Percentiles rank a stretch among this genome's conserved stretches.
Conservation (phyloP, 2,329 filamentous ascomycete species). For the Diplodia seriata region DNA sequence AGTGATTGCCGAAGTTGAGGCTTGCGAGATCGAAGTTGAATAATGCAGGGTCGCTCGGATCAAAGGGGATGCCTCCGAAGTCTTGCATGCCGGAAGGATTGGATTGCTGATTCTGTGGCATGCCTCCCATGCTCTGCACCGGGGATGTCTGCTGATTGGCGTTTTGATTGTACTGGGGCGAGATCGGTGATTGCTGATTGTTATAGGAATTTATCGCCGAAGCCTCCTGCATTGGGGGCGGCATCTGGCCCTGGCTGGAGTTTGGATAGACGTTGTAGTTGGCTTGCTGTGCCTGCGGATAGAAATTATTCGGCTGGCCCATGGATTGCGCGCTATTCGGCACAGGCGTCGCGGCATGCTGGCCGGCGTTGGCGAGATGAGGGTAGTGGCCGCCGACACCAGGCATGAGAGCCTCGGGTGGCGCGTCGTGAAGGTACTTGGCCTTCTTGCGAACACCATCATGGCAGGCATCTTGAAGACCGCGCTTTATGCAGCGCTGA, state of each 20-base stretch:
- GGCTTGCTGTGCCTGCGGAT: slow-evolving; percentile 47
- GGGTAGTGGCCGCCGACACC: slow-evolving; percentile 77
- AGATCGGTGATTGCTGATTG: slow-evolving; percentile 74
- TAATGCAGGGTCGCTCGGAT: slow-evolving; percentile 87
- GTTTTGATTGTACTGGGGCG: slow-evolving; percentile 70
- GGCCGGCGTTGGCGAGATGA: slow-evolving; percentile 44
- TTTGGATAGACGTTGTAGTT: slow-evolving; percentile 51
- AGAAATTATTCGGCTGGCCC: slow-evolving; percentile 52
- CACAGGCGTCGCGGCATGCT: slow-evolving; percentile 39
- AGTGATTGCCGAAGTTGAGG: slow-evolving; percentile 94
- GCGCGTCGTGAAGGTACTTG: slow-evolving; percentile 97
- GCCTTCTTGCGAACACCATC: slow-evolving; percentile 98
- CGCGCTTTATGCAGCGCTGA: slow-evolving; percentile 90
- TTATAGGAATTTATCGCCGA: slow-evolving; percentile 61
- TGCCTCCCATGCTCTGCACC: slow-evolving; percentile 56
- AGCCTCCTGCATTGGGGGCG: slow-evolving; percentile 53
- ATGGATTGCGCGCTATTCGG: slow-evolving; percentile 37
- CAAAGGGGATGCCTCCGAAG: slow-evolving; percentile 72
- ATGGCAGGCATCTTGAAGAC: slow-evolving; percentile 87
- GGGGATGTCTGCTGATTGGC: slow-evolving; percentile 58
- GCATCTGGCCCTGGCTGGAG: slow-evolving; percentile 49
- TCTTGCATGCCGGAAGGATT: slow-evolving; percentile 50
- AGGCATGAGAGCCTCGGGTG: slow-evolving; percentile 86
- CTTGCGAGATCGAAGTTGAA: slow-evolving; percentile 97
- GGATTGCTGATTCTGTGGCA: slow-evolving; percentile 52